Base-by-base conservation (phyloP, 345 rosid genomes). In the Brassica nigra region DNA sequence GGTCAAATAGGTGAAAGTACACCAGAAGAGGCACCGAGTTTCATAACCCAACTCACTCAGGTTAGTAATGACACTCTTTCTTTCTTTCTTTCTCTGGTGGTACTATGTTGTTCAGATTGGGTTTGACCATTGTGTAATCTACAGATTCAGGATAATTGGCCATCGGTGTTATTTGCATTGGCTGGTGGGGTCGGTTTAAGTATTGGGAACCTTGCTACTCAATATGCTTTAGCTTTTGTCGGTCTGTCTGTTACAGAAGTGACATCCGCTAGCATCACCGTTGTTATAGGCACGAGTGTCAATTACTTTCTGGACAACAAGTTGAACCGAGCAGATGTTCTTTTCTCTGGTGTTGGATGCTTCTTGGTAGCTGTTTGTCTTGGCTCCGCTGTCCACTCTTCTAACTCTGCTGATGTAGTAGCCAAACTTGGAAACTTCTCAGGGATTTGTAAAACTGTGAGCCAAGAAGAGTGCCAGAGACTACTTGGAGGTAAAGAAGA, bases 181-280 rank as follows among this genome's bases (percentile, higher is more conserved):
- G 90, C 79, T 5, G 97, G 96, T 71, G 96, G 95, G 23, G 59
- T 92, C 39, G 87, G 87, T 59, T 87, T 92, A 29, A 88, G 97
- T 87, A 37, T 92, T 1, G 98, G 97, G 68, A 92, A 92, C 76
- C 75, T 94, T 33, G 70, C 89, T 27, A 85, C 96, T 42, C 97
- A 89, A 68, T 92, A 92, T 77, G 92, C 94, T 62, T 86, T 88
- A 88, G 96, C 97, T 79, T 87, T 90, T 74, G 91, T 89, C 57
- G 97, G 98, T 62, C 74, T 94, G 33, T 92, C 97, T 18, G 91
- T 94, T 29, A 88, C 90, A 27, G 89, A 92, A 88, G 97, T 92
- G 29, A 87, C 93, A 73, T n/a, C 89, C 39, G 82, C 89, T 28
- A 86, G 98, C 85, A 88, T 88, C 57, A 88, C 92, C 0, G 96